Base-by-base conservation (phyloP, 495 filamentous ascomycete genomes). In the Oleoguttula mirabilis region DNA sequence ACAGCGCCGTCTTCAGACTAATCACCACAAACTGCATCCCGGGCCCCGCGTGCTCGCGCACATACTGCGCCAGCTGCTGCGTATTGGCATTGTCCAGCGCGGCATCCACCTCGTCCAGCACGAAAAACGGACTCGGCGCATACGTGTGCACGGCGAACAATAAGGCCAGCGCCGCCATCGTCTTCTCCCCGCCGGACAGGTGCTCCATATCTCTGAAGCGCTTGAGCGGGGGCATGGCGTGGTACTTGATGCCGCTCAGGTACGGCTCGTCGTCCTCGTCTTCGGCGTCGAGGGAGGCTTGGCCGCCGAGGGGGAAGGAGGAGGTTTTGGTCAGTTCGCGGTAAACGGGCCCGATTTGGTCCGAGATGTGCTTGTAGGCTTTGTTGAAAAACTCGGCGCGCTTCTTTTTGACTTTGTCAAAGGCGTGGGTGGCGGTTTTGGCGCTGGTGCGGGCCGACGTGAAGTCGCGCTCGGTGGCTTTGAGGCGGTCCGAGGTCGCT, bases 21-120 rank as follows among this genome's bases (percentile, higher is more conserved):
- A 99, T 96, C 36, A 99, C 92, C 48, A 99, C 88, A 56, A 99
- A 99, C 69, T 99, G 90, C 82, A 95, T 94, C 3, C 90, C 90
- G 4, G 92, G 90, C 4, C 84, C 84, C 0, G 90, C 86, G 60
- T 95, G 88, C 52, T 87, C 83, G 20, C 80, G 76, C 45, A 99
- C 92, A 57, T 96, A 96, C 57, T 86, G 84, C 50, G 83, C 85
- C 63, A 99, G 88, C 56, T 88, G 85, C 39, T 84, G 79, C 15
- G 95, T 87, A 55, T 99, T 96, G 37, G 86, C 87, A 59, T 90
- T 92, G 56, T 99, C 90, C 11, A 99, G 79, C 19, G 90, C 92
- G 20, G 90, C 90, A 56, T 99, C 90, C 22, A 99, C 88, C 62
- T 99, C 90, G 62, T 99, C 90, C 20, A 99, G 76, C 38, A 99